Conservation (phyloP, 495 filamentous ascomycete species). For the Podospora pseudocomata region DNA sequence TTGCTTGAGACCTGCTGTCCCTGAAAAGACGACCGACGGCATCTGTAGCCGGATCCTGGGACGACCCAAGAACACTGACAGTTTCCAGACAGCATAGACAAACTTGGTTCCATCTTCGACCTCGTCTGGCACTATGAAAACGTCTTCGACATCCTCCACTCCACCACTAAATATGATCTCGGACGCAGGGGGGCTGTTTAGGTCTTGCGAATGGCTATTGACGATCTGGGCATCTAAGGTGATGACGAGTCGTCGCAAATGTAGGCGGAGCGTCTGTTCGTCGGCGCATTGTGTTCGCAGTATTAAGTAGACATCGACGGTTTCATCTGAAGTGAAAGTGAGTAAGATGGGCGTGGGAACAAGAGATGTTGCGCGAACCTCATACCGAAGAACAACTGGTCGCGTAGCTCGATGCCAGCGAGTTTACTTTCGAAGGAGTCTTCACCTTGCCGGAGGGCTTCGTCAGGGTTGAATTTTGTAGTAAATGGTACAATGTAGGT, state of each 20-base stretch:
- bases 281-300: slow-evolving; percentile 64
- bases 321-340: slow-evolving; percentile 70
- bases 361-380: slow-evolving; percentile 29
- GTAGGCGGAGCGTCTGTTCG: slow-evolving; percentile 54
- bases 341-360: slow-evolving; percentile 47
- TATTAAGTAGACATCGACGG: slow-evolving; percentile 66
- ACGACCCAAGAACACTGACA: slow-evolving; percentile 69
- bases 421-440: slow-evolving; percentile 44
- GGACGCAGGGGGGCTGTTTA: slow-evolving; percentile 48
- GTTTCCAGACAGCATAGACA: slow-evolving; percentile 76
- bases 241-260: slow-evolving; percentile 61
- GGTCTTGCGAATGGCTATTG: slow-evolving; percentile 49
- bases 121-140: slow-evolving; percentile 56
- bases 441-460: slow-evolving; percentile 46
- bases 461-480: slow-evolving; percentile 62
- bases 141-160: slow-evolving; percentile 58
- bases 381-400: slow-evolving; percentile 65
- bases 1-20: slow-evolving; percentile 64
- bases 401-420: slow-evolving; percentile 46
- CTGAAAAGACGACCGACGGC: slow-evolving; percentile 71
- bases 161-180: slow-evolving; percentile 65
- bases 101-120: slow-evolving; percentile 45
- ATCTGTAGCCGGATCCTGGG: slow-evolving; percentile 75
- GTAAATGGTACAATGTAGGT: slow-evolving; percentile 74
- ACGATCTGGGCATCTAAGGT: slow-evolving; percentile 69